Evolutionary conservation across 768 basidiomycete genomes (phyloP), one percentile per base, ranked within the genome.

Genomic region (Boletus huronensis): DNA sequence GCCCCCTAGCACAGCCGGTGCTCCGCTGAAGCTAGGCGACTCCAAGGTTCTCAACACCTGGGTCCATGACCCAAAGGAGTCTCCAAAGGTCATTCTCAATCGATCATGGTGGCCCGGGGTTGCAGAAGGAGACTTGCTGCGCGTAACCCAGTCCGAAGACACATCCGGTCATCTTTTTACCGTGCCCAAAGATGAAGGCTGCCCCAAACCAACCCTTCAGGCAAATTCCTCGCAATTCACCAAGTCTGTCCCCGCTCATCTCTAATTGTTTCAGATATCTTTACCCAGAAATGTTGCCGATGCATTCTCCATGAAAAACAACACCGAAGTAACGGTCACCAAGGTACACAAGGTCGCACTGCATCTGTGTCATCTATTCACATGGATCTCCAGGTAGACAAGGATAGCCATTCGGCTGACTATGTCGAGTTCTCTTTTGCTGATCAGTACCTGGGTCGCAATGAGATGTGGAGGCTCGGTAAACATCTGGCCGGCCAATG

Each of bases 381-480:
- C 62, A 46, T 11, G 42, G 6, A 42, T 23, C 5, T 26, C 16
- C 50, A 92, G 90, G 87, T 90, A 39, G 84, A 94, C 58, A 82
- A 78, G 60, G 74, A 77, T 7, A 71, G 73, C 35, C 79, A 82
- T 55, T 79, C 74, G 25, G 90, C 89, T 1, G 85, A 90, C 56
- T 87, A 86, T 65, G 79, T 98, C 47, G 96, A 98, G 64, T 80
- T 98, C 53, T 84, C 85, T 43, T 98, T 98, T 65, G 90, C 91
- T 58, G 94, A 97, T 67, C 93, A 96, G 66, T 98, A 98, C 68
- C 78, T 98, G 16, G 96, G 95, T 16, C 83, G 97, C 43, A 93
- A 90, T 57, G 97, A 98, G 61, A 96, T 97, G 93, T 98, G 95
- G 93, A 78, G 93, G 45, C 77, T 98, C 8, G 86, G 85, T n/a